Evolutionary conservation across 768 basidiomycete species (phyloP).

Genomic region (Kwoniella dendrophila): DNA sequence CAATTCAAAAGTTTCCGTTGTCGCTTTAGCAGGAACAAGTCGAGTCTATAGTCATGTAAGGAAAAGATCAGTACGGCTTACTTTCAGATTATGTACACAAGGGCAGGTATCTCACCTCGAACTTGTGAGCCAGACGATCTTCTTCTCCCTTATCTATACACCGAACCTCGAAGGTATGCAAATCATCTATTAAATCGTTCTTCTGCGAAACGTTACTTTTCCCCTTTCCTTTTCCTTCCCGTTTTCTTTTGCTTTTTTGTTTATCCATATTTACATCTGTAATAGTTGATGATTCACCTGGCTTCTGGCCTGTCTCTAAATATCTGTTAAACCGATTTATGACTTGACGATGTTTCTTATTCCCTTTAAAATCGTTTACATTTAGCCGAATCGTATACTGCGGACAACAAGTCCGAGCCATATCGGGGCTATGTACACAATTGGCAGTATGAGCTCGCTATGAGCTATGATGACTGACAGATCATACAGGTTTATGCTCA

Average conservation of each 20-base stretch:
- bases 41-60: conserved; percentile 61
- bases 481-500: conserved; percentile 14
- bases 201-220: conserved; percentile 36
- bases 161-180: conserved; percentile 65
- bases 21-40: conserved; percentile 75
- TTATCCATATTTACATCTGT: conserved; percentile 64
- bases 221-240: conserved; percentile 28
- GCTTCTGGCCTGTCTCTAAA: conserved; percentile 57
- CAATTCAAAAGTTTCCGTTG: conserved; percentile 76
- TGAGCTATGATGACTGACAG: neutral
- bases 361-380: conserved; percentile 32
- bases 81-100: neutral
- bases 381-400: conserved; percentile 80
- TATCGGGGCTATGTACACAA: conserved; percentile 70
- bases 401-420: conserved; percentile 81
- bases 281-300: conserved; percentile 72
- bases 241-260: conserved; percentile 18
- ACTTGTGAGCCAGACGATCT: conserved; percentile 19
- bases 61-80: neutral
- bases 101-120: conserved; percentile 62
- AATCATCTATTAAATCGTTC: conserved; percentile 58
- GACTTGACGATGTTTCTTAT: conserved; percentile 48
- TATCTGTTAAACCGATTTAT: conserved; percentile 48
- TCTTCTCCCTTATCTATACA: conserved; percentile 37
- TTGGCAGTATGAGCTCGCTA: neutral